These are phyloP conservation scores for Trypanosoma grayi DNA, from an alignment of 208 protist genomes.

Conservation along the genomic window DNA sequence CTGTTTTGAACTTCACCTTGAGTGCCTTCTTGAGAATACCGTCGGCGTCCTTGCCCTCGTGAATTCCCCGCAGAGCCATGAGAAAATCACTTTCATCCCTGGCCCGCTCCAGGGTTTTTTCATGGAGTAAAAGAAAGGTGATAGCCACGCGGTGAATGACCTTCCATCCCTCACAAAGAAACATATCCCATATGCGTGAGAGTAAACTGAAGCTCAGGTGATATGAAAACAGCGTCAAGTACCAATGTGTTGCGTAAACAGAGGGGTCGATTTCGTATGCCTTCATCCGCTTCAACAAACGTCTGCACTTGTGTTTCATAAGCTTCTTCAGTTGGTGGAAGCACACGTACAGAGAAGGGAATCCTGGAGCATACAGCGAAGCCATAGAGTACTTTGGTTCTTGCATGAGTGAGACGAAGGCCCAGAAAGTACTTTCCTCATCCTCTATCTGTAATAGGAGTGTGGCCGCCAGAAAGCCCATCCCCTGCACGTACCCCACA, in stretches of 20 bases:
- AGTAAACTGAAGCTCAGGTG: slow-evolving; percentile 77
- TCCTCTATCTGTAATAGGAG: slow-evolving; percentile 73
- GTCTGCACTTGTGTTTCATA: slow-evolving; percentile 39
- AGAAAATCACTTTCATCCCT: slow-evolving; percentile 53
- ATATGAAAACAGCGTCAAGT: slow-evolving; percentile 87
- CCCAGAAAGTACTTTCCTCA: slow-evolving; percentile 87
- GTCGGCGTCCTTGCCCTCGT: slow-evolving; percentile 57
- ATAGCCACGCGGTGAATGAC: slow-evolving; percentile 83
- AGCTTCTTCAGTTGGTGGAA: slow-evolving; percentile 74
- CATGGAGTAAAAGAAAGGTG: slow-evolving; percentile 66
- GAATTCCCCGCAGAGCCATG: slow-evolving; percentile 54
- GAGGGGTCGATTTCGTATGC: slow-evolving; percentile 34
- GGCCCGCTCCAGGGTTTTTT: slow-evolving; percentile 35
- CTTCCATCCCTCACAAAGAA: slow-evolving; percentile 92
- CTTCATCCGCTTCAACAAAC: slow-evolving; percentile 33
- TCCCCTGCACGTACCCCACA: slow-evolving; percentile 91
- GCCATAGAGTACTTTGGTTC: slow-evolving; percentile 53
- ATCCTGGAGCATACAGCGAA: slow-evolving; percentile 65
- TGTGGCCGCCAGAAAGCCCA: slow-evolving; percentile 88
- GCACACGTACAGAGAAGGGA: slow-evolving; percentile 63
- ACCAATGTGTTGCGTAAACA: slow-evolving; percentile 84
- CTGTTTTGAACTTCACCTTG: slow-evolving; percentile 72
- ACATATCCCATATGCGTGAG: slow-evolving; percentile 90
- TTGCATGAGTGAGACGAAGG: slow-evolving; percentile 84
- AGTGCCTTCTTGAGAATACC: slow-evolving; percentile 50